Evolutionary conservation across 1,284 basidiomycete species (phyloP).

Genomic region (Puccinia coronata): DNA sequence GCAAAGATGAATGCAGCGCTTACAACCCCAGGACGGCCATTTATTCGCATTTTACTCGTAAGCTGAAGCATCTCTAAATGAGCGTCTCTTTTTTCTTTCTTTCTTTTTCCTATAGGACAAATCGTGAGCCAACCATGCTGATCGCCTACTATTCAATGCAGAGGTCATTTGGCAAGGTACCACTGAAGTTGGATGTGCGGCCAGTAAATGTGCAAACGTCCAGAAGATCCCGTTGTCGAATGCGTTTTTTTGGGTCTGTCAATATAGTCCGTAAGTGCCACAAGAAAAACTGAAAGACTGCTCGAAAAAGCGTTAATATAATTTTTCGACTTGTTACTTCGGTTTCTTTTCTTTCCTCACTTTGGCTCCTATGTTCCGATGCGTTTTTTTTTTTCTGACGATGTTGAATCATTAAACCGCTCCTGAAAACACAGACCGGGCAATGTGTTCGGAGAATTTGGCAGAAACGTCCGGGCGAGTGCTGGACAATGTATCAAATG

Average conservation of each 20-base stretch:
- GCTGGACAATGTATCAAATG: conserved; percentile 9
- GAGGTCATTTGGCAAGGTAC: conserved; percentile 6
- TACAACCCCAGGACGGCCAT: neutral
- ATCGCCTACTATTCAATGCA: neutral
- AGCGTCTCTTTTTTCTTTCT: neutral
- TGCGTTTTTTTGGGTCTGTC: neutral
- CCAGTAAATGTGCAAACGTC: neutral
- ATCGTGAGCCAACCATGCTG: too few species aligned
- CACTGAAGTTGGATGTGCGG: neutral
- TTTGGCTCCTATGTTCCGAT: too few species aligned
- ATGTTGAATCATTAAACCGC: too few species aligned
- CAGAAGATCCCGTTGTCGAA: neutral
- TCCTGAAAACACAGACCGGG: too few species aligned
- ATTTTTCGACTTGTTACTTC: too few species aligned
- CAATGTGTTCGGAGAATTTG: conserved; percentile 4
- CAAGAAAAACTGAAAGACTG: too few species aligned
- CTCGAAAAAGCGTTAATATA: too few species aligned
- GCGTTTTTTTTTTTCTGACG: too few species aligned
- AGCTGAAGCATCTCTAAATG: neutral
- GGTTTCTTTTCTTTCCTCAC: too few species aligned
- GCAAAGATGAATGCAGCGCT: neutral
- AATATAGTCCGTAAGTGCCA: conserved; percentile 23
- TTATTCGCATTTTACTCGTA: conserved; percentile 29
- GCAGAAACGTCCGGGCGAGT: neutral
- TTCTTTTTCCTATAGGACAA: neutral